Evolutionary conservation across 345 rosid species (phyloP).

Genomic region (Syzygium aqueum): DNA sequence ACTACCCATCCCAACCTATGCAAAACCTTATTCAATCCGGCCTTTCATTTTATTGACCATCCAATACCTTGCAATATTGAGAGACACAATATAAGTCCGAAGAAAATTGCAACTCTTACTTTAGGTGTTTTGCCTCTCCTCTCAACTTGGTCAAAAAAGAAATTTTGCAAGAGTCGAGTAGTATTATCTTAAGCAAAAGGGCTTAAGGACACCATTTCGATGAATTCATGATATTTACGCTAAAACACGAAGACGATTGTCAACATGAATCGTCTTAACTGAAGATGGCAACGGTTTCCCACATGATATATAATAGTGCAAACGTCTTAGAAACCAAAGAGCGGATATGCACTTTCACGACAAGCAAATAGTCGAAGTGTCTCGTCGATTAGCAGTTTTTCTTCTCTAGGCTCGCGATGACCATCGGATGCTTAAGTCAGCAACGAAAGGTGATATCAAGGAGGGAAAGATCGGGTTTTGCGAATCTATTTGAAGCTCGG

Average conservation of each 20-base stretch:
- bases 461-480: background rate
- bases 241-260: background rate
- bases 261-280: background rate
- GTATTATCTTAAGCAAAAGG: background rate
- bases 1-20: background rate
- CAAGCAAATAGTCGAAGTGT: background rate
- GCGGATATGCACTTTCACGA: background rate
- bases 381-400: background rate
- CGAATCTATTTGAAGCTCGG: background rate
- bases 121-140: background rate
- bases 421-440: background rate
- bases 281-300: background rate
- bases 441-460: background rate
- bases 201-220: background rate
- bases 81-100: background rate
- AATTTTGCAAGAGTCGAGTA: background rate
- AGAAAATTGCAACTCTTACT: background rate
- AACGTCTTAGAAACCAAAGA: background rate
- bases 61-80: background rate
- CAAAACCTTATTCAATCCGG: background rate
- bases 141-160: background rate
- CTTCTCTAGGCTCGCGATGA: background rate
- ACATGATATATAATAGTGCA: background rate
- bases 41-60: background rate
- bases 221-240: background rate